Conservation (phyloP, 176 grass and related monocot species). For the Raddia distichophylla region DNA sequence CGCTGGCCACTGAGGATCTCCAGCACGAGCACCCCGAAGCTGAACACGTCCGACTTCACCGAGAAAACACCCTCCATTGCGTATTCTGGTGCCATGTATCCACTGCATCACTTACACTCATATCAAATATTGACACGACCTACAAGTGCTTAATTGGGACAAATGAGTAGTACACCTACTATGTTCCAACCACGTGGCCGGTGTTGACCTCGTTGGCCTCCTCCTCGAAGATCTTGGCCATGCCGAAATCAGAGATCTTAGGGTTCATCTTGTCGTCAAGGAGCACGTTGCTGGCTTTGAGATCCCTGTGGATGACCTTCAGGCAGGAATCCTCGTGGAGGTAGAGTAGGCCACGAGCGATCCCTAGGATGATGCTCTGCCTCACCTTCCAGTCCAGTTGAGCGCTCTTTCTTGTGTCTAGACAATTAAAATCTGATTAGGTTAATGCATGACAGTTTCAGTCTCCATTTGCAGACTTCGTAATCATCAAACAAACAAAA, state of each 20-base stretch:
- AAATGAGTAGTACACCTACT: conserved; percentile 49
- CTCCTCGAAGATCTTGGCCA: conserved; percentile 85
- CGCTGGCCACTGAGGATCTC: conserved; percentile 89
- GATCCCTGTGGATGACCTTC: conserved; percentile 83
- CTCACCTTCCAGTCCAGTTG: conserved; percentile 82
- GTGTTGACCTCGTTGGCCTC: conserved; percentile 65
- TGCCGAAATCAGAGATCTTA: conserved; percentile 97
- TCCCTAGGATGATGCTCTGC: conserved; percentile 74
- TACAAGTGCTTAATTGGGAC: background rate
- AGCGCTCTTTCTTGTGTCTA: conserved; percentile 49
- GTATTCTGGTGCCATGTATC: conserved; percentile 94
- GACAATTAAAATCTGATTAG: background rate
- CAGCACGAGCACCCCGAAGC: conserved; percentile 82
- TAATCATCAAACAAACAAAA: background rate
- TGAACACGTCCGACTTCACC: conserved; percentile 90
- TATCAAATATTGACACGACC: background rate
- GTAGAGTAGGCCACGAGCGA: conserved; percentile 81
- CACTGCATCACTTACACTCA: conserved; percentile 41
- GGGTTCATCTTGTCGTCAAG: conserved; percentile 94
- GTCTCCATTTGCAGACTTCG: background rate
- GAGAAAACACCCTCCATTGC: conserved; percentile 81
- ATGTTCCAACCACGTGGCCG: conserved; percentile 74
- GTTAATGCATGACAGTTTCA: background rate
- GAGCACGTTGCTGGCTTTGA: conserved; percentile 91
- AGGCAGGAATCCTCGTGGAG: conserved; percentile 86